These are phyloP conservation scores for Ceratobasidium sp. DNA, from an alignment of 1,284 basidiomycete species.

Conservation along the genomic window DNA sequence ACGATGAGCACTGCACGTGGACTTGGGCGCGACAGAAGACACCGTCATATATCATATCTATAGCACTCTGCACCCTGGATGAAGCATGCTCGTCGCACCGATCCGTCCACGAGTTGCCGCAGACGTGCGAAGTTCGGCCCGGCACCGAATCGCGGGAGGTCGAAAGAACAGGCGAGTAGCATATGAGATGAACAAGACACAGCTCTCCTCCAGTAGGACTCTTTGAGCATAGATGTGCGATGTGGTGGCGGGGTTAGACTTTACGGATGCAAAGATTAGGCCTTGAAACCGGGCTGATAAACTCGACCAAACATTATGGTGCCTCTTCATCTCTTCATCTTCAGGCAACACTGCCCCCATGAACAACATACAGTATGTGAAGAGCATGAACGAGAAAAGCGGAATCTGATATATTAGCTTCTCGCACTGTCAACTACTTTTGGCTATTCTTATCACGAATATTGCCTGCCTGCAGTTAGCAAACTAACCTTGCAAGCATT, in stretches of 20 bases:
- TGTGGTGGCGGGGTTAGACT: neutral
- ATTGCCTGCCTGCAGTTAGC: too few relatives aligned
- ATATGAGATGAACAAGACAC: neutral
- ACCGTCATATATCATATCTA: neutral
- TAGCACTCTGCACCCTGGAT: neutral
- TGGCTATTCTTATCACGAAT: too few relatives aligned
- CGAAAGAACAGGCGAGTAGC: neutral
- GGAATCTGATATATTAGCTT: too few relatives aligned
- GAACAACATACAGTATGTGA: too few relatives aligned
- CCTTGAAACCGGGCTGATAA: neutral
- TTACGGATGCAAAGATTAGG: neutral
- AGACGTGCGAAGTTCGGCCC: neutral
- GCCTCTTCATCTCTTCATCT: neutral
- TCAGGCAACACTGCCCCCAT: too few relatives aligned
- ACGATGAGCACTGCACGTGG: neutral
- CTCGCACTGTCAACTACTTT: too few relatives aligned
- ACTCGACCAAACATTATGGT: neutral
- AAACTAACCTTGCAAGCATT: too few relatives aligned
- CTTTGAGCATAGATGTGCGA: neutral
- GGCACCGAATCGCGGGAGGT: constrained; percentile 3
- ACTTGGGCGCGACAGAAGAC: neutral
- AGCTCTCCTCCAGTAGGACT: neutral
- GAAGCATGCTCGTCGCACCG: neutral
- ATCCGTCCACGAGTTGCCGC: neutral
- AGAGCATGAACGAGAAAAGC: too few relatives aligned